Evolutionary conservation across 108 stramenopile genomes (phyloP), one percentile per base, ranked within the genome.

Genomic region (Skeletonema costatum): DNA sequence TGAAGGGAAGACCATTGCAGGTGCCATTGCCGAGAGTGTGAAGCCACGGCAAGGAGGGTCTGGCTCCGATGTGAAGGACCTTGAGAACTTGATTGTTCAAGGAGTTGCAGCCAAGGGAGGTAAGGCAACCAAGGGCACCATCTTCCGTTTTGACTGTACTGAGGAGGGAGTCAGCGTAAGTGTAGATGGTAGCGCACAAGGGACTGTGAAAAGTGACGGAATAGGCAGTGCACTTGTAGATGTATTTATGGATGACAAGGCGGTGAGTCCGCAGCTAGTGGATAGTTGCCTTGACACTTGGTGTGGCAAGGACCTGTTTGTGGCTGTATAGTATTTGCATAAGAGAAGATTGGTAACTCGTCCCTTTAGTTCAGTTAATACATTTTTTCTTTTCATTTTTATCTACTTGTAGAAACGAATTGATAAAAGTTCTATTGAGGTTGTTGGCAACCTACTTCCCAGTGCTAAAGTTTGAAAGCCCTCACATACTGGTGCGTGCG

Each of bases 201-300:
- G 79, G 32, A 36, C 30, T 0, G 74, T 70, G 48, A 31, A n/a
- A 1, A 65, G 74, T 61, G 60, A 44, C 0, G 74, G 41, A 6
- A 61, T 80, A 68, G 74, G 64, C 0, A 75, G 61, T 53, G 56
- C 71, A 12, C 76, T 80, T 48, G 68, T 75, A 0, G 74, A 80
- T 59, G 69, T 80, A 21, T 80, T 76, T 39, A 68, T 70, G 68
- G 80, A 80, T 71, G 80, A 80, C 36, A 76, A 80, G 46, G 67
- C 79, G 36, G 74, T 80, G 7, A 70, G 75, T 35, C 80, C 80
- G 8, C 44, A 39, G 62, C 63, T 80, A 60, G 62, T 70, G 13
- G 75, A 80, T 16, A 80, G 66, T 29, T 80, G 80, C 17, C 35
- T 80, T 50, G 80, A 70, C 17, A 75, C 74, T 6, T 80, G 80